A percentile compares a stretch with the other conserved stretches of the same genome.
Conservation (phyloP, 352 stramenopile genomes). For the Pythium plurisporium region DNA sequence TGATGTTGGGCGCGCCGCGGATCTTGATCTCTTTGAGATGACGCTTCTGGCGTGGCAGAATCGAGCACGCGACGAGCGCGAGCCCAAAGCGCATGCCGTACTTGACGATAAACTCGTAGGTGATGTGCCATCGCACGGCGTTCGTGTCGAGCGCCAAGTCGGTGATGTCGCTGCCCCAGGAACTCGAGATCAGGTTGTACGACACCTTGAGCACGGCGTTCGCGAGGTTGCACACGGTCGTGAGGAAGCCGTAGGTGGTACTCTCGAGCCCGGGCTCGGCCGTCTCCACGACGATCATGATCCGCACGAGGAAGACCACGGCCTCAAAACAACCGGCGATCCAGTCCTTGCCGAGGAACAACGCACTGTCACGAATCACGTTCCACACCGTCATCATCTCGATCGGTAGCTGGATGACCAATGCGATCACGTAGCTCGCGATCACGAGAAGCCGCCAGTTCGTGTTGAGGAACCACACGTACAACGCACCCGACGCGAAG, state of each 20-base stretch:
- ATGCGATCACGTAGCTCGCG: conserved; percentile 1
- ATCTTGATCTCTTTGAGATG: conserved; percentile 26
- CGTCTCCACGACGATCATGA: conserved; percentile 18
- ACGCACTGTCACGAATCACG: conserved; percentile 13
- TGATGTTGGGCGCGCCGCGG: conserved; percentile 16
- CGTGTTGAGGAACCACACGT: conserved; percentile 23
- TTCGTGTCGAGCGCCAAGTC: conserved; percentile 6
- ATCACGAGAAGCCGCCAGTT: conserved; percentile 24
- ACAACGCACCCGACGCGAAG: conserved; percentile 7
- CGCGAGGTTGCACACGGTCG: conserved; percentile 21
- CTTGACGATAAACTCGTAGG: conserved; percentile 23
- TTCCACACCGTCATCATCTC: conserved; percentile 17
- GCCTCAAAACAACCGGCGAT: conserved; percentile 14
- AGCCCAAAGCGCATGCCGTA: conserved; percentile 14
- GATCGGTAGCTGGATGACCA: conserved; percentile 11
- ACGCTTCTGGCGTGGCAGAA: conserved; percentile 26
- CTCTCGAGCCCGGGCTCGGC: conserved; percentile 20
- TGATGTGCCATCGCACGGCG: conserved; percentile 18
- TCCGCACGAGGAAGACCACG: conserved; percentile 5
- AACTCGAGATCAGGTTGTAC: conserved; percentile 15
- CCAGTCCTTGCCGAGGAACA: conserved; percentile 19
- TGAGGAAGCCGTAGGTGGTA: conserved; percentile 24
- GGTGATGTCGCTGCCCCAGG: background rate
- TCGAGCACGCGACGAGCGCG: background rate
- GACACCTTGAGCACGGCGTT: conserved; percentile 1